A percentile compares a stretch with the other conserved stretches of the same genome.
Conservation (phyloP, 805 yeast genomes). For the Candida sakaeoensis region DNA sequence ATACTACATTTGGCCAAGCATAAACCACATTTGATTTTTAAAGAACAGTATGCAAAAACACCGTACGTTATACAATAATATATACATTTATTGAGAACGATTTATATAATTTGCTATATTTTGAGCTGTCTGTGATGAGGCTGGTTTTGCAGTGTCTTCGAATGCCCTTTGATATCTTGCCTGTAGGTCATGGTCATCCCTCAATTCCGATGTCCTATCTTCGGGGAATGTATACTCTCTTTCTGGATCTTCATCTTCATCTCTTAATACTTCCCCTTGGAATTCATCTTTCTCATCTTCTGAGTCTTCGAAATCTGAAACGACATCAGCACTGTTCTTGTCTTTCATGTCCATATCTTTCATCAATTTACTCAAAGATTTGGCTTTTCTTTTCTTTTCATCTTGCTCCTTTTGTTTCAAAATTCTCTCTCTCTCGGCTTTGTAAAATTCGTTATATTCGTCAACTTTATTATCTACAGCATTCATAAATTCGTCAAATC, state of each 20-base stretch:
- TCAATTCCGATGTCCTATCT: conserved; percentile 60
- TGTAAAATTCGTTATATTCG: conserved; percentile 81
- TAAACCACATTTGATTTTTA: conserved; percentile 70
- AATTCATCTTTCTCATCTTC: conserved; percentile 43
- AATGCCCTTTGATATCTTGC: conserved; percentile 71
- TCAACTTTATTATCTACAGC: conserved; percentile 83
- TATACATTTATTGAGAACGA: conserved; percentile 14
- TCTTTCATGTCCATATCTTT: conserved; percentile 70
- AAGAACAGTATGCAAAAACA: conserved; percentile 28
- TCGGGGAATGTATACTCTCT: conserved; percentile 73
- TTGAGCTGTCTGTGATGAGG: conserved; percentile 67
- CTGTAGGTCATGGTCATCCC: conserved; percentile 53
- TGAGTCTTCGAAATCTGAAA: conserved; percentile 50
- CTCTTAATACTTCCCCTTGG: conserved; percentile 46
- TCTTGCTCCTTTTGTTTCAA: conserved; percentile 71
- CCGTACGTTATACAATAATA: conserved; percentile 27
- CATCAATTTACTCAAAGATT: conserved; percentile 70
- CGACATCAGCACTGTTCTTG: conserved; percentile 42
- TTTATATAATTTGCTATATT: conserved; percentile 66
- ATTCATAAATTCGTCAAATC: conserved; percentile 85
- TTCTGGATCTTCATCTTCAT: conserved; percentile 38
- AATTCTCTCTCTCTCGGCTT: conserved; percentile 81
- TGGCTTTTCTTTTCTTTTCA: conserved; percentile 68
- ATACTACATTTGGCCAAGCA: conserved; percentile 70
- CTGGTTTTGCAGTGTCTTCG: conserved; percentile 56